A percentile compares a stretch with the other conserved stretches of the same genome.
Conservation (phyloP, 176 grass and related monocot species). For the sorghum (Sorghum bicolor) region DNA sequence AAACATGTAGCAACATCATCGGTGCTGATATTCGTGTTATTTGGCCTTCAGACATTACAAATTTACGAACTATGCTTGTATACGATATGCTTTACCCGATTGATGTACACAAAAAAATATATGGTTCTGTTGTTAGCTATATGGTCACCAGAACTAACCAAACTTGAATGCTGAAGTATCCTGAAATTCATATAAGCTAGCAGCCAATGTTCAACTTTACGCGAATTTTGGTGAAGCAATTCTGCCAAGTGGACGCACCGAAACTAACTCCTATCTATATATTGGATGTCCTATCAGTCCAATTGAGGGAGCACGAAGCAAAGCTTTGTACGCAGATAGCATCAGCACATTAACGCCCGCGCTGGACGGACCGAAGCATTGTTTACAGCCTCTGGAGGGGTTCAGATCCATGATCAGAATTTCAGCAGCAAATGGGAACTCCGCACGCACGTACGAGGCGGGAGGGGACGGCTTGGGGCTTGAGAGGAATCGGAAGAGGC, state of each 20-base stretch:
- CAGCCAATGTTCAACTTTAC: not conserved
- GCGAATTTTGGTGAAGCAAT: not conserved
- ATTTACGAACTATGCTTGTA: not conserved
- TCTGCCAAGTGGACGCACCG: not conserved
- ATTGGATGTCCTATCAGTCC: not conserved
- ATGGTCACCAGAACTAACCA: not conserved
- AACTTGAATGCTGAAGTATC: not conserved
- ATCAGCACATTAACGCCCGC: not conserved
- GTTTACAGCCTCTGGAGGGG: not conserved
- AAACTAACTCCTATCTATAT: not conserved
- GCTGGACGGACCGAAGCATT: not conserved
- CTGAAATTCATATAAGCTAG: not conserved
- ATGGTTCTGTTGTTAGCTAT: not conserved
- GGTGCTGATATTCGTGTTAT: constrained; percentile 4
- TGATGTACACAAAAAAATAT: not conserved
- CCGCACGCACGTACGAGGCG: not conserved
- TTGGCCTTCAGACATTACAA: not conserved
- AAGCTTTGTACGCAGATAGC: not conserved
- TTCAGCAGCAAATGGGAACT: not conserved
- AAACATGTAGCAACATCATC: not conserved
- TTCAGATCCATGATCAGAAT: constrained; percentile 21
- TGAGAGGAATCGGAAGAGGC: not conserved
- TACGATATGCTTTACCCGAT: not conserved
- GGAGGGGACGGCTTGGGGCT: not conserved
- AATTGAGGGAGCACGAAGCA: not conserved